Base-by-base conservation (phyloP, 805 yeast genomes). In the Pichia deserticola region DNA sequence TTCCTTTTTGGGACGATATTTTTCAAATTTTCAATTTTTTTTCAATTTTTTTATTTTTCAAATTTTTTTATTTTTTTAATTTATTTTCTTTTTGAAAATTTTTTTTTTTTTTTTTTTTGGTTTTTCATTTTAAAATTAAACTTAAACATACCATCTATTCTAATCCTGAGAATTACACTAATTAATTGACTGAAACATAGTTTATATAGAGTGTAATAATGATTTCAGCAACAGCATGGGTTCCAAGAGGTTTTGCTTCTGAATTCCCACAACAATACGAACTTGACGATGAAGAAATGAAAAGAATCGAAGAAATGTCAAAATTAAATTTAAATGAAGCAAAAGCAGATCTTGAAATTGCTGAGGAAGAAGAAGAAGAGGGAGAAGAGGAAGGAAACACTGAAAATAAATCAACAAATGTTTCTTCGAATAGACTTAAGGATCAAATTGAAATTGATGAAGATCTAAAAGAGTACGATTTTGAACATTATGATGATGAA, bases 181-280 rank as follows among this genome's bases (percentile, higher is more conserved):
- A 20, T 20, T 20, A 20, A 20, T 20, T 20, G 20, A 20, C 20
- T 20, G 3, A 20, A 20, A 20, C 20, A 20, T 20, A 20, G 20
- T 20, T 20, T 20, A 20, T 20, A 20, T 2, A 20, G 20, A 20
- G 28, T 28, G 12, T n/a, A 40, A 25, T 28, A 20, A 89, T 90
- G 96, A 84, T 92, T 55, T 89, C 99, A 38, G 85, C 97, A 30
- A 82, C 93, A 44, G 73, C 83, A 46, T 93, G 99, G 98, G 96
- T 92, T 28, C 97, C 98, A 45, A 80, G 96, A 61, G 99, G 99
- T 5, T 86, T 76, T 66, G 95, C 99, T 32, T 79, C 95, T 37
- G 97, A 90, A 66, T 87, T 84, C 63, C 98, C 99, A 6, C 88
- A 81, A 60, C 79, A 85, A 62, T 89, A 89, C 60, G 96, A 88